Evolutionary conservation across 345 rosid genomes (phyloP).

Genomic region (Brassica cretica): DNA sequence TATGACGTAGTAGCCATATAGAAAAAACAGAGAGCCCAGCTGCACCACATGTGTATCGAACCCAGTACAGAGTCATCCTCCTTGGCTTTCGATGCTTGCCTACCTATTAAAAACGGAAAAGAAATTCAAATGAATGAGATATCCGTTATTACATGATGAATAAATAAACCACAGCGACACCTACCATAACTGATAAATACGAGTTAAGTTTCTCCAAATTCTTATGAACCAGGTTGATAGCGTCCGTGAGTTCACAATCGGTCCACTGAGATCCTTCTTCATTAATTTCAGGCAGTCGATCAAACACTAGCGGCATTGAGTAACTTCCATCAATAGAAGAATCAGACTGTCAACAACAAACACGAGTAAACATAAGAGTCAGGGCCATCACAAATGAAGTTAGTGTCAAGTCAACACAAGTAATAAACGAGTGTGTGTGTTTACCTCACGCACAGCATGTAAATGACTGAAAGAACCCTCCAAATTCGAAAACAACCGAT

Average conservation of each 20-base stretch:
- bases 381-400: not conserved
- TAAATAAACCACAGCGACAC: conserved; percentile 22
- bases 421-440: not conserved
- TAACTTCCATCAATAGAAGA: conserved; percentile 65
- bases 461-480: conserved; percentile 69
- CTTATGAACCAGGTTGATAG: conserved; percentile 58
- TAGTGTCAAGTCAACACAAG: not conserved
- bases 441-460: conserved; percentile 62
- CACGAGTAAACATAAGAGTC: conserved; percentile 4
- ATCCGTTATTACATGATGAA: conserved; percentile 7
- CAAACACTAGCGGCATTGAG: conserved; percentile 63
- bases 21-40: conserved; percentile 77
- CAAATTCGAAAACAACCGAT: conserved; percentile 60
- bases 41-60: conserved; percentile 76
- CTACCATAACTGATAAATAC: conserved; percentile 64
- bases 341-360: conserved; percentile 52
- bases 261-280: conserved; percentile 75
- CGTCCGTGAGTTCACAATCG: conserved; percentile 68
- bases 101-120: conserved; percentile 46
- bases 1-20: conserved; percentile 81
- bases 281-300: conserved; percentile 60
- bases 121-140: not conserved
- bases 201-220: conserved; percentile 73
- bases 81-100: conserved; percentile 76
- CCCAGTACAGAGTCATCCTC: conserved; percentile 69